Evolutionary conservation across 1,284 basidiomycete genomes (phyloP), one percentile per base, ranked within the genome.

Genomic region (Pterula multifida): DNA sequence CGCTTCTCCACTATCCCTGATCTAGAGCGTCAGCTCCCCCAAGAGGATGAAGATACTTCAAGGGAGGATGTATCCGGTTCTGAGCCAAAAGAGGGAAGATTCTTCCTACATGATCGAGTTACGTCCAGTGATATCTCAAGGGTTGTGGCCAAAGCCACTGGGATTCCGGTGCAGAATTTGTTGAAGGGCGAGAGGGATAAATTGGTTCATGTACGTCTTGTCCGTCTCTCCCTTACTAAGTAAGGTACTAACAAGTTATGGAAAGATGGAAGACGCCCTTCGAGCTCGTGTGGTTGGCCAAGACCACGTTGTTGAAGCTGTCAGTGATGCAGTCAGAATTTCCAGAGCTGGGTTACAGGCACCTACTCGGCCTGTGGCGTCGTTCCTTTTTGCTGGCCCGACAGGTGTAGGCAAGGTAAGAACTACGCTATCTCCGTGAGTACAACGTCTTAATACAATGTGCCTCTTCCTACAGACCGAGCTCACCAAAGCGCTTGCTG

Each of bases 151-250:
- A 86, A 83, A 61, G 76, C 85, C 1, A 96, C 93, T 0, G 93
- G 93, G 13, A 93, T 97, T 36, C 93, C 94, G 0, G 90, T 95
- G 1, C 79, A 87, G 62, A 92, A 86, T 58, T 67, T 97, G 50
- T 66, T 96, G 56, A 88, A 90, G 62, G 92, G 92, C 13, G 93
- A 96, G 65, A 71, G 86, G 52, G 90, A 96, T 62, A 88, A 89
- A 55, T 70, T 97, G 25, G 81, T 96, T n/a, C 81, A 92, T 67
- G 87, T 89, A 56, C 52, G 82, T 70, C 15, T 15, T 32, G 28
- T 32, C n/a, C 22, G 48, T 36, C 26, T 45, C 12, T 17, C n/a
- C 51, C 50, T 12, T 2, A 42, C 25, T 49, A 50, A 47, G 57
- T 22, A 55, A 45, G 3, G 21, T 32, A 35, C 39, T 3, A 9